Conservation (phyloP, 225 moss, liverwort and hornwort genomes). For the Marchantia paleacea region DNA sequence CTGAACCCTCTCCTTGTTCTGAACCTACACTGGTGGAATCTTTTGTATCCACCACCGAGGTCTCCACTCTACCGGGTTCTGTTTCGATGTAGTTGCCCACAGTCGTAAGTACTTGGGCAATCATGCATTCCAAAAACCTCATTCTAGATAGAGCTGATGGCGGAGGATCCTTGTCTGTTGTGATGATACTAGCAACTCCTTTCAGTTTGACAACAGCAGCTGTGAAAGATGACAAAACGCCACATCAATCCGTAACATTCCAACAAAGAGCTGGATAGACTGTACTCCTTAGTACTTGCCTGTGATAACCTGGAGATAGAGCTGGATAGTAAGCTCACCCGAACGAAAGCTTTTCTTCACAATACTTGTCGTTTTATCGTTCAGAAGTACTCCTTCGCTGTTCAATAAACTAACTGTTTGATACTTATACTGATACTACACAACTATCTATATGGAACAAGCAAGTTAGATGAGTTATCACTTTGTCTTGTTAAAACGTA, state of each 20-base stretch:
- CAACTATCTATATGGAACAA: too few relatives aligned
- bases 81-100: constrained; percentile 66
- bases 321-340: too few relatives aligned
- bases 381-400: too few relatives aligned
- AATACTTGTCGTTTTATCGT: too few relatives aligned
- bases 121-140: constrained; percentile 53
- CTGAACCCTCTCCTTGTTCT: constrained; percentile 10
- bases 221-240: constrained; percentile 21
- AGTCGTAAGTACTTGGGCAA: constrained; percentile 60
- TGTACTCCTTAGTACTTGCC: too few relatives aligned
- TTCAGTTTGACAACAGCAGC: constrained; percentile 83
- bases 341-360: too few relatives aligned
- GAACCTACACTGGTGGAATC: constrained; percentile 36
- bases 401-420: too few relatives aligned
- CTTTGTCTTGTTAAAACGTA: constrained; percentile 7
- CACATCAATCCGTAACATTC: not conserved
- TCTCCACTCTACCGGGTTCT: constrained; percentile 42
- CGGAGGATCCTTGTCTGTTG: constrained; percentile 50
- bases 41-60: constrained; percentile 28
- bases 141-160: constrained; percentile 51
- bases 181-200: constrained; percentile 63
- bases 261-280: not conserved
- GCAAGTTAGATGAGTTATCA: too few relatives aligned
- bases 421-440: too few relatives aligned
- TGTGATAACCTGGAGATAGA: too few relatives aligned